Percentiles rank a stretch among this genome's conserved stretches.
Evolutionary conservation across 257 asterid species (phyloP).

Genomic region (Forsythia suspensa): DNA sequence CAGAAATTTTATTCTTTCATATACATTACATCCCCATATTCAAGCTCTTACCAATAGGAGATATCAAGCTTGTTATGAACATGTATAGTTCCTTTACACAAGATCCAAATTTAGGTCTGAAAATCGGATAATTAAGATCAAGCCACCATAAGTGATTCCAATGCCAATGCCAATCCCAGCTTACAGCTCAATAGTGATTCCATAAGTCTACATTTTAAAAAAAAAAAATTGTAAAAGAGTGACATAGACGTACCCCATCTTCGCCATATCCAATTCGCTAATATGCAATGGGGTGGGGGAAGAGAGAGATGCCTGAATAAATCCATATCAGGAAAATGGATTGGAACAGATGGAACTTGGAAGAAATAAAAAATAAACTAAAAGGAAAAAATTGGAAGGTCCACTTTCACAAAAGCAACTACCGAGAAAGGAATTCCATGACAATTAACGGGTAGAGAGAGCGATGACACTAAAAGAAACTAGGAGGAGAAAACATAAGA

Average conservation of each 20-base stretch:
- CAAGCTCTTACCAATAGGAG: too few relatives aligned
- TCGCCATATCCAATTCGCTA: neutral
- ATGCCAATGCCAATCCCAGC: neutral
- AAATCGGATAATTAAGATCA: neutral
- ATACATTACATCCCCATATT: too few relatives aligned
- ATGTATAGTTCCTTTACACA: neutral
- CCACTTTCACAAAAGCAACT: neutral
- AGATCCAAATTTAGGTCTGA: neutral
- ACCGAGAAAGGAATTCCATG: neutral
- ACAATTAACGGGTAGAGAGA: neutral
- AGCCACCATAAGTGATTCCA: neutral
- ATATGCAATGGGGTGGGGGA: neutral
- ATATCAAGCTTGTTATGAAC: neutral
- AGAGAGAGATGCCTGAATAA: neutral
- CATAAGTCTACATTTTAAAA: neutral
- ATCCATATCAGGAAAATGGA: neutral
- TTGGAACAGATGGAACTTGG: neutral
- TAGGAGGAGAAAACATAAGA: neutral
- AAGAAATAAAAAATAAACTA: neutral
- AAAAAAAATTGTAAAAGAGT: neutral
- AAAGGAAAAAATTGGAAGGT: neutral
- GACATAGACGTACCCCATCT: neutral
- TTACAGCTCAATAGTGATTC: neutral
- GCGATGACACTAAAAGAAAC: neutral
- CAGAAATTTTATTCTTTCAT: too few relatives aligned